Evolutionary conservation across 768 basidiomycete species (phyloP).

Genomic region (Paxillus rubicundulus): DNA sequence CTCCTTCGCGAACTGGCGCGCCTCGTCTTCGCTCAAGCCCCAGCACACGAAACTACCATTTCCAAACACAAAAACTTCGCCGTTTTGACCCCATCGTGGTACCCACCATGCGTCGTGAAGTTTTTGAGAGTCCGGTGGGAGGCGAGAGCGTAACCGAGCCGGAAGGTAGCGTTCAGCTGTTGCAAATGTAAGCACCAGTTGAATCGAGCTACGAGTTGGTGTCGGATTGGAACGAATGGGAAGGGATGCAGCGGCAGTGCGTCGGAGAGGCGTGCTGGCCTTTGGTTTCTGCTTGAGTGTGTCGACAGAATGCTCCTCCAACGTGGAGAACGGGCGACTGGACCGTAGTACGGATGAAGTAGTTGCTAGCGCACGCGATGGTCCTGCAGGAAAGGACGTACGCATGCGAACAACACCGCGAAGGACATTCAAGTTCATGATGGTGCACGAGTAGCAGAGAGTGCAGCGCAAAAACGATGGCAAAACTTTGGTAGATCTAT

Average conservation of each 20-base stretch:
- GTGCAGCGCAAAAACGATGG: too few relatives aligned
- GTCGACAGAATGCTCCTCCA: constrained; percentile 9
- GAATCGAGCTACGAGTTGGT: constrained; percentile 77
- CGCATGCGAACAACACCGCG: constrained; percentile 7
- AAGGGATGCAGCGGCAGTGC: constrained; percentile 81
- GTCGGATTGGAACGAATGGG: constrained; percentile 86
- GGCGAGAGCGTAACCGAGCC: constrained; percentile 54
- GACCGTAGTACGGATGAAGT: not conserved
- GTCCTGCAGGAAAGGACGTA: not conserved
- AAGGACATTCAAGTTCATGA: constrained; percentile 16
- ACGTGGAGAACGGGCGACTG: constrained; percentile 12
- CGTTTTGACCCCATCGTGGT: constrained; percentile 65
- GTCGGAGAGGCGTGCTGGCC: constrained; percentile 72
- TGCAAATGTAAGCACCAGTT: constrained; percentile 74
- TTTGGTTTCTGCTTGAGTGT: constrained; percentile 68
- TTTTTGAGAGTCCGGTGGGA: constrained; percentile 53
- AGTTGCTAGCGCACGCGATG: not conserved
- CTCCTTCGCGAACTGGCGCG: constrained; percentile 60
- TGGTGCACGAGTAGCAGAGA: not conserved
- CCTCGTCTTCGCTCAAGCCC: constrained; percentile 79
- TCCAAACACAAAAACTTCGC: constrained; percentile 86
- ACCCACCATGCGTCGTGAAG: constrained; percentile 82
- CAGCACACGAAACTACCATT: constrained; percentile 91
- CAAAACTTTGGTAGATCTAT: too few relatives aligned
- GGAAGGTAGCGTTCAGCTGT: constrained; percentile 82